Base-by-base conservation (phyloP, 1,139 yeast genomes). In the Kurtzmaniella natalensis region DNA sequence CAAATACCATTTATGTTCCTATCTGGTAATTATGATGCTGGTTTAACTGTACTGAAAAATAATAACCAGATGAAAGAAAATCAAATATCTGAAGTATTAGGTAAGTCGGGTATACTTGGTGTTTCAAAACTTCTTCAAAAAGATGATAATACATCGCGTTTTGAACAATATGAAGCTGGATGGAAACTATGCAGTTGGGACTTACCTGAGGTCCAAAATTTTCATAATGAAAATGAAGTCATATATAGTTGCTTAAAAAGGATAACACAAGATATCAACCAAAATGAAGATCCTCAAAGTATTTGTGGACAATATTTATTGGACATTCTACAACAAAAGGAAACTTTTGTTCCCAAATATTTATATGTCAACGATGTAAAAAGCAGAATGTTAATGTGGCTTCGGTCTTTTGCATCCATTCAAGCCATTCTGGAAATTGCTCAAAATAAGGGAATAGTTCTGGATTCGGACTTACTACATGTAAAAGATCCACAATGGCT, bases 181-280 rank as follows among this genome's bases (percentile, higher is more conserved):
- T 85, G 94, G 94, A 81, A 81, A 48, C 56, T 85, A 25, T 72
- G 69, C 35, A 68, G 72, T 33, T 86, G 95, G 95, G 81, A 79
- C 37, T 38, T 81, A 4, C 84, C 92, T 0, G 46, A 49, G 2
- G 61, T 73, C 0, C 46, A 44, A 2, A 40, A 39, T 0, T 51
- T 70, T 0, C 30, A 33, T 0, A 52, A 55, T 3, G 70, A 65
- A 31, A 65, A 72, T 36, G 71, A 68, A 31, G 51, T 59, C 5
- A 57, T 75, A 9, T 82, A 76, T 47, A 61, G 60, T 13, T 55
- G 69, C 2, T 57, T 79, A 40, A 78, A 72, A 37, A 53, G 51
- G 28, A 43, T 69, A 2, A 59, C 59, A 29, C 73, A 66, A 27
- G 42, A 47, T 34, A 26, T 28, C 1, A 34, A 40, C 3, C 31